phyloP scores from a whole-genome alignment of 2,329 filamentous ascomycete species.

The Penicillium sp. region DNA sequence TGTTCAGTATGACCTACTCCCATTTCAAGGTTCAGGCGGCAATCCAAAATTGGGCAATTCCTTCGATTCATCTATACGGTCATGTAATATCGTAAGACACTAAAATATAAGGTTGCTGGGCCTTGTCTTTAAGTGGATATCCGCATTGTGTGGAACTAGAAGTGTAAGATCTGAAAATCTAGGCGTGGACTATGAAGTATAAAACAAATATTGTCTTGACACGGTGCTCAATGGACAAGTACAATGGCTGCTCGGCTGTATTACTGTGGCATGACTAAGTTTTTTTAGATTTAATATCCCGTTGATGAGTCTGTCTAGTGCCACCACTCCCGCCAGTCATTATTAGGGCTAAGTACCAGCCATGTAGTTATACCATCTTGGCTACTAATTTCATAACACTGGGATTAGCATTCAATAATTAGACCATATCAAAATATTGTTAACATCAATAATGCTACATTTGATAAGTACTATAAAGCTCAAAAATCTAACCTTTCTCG shows the following conservation, averaged over 20 bases:
- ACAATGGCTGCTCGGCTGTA: background rate
- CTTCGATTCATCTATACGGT: constrained; percentile 8
- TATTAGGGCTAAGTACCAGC: background rate
- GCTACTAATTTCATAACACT: background rate
- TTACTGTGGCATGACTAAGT: background rate
- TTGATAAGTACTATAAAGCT: too few relatives aligned
- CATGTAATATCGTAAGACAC: background rate
- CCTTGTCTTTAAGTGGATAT: constrained; percentile 5
- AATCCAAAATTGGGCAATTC: constrained; percentile 33
- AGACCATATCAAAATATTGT: too few relatives aligned
- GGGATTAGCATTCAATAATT: too few relatives aligned
- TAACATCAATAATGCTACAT: background rate
- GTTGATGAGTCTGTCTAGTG: background rate
- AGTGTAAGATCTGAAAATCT: constrained; percentile 2
- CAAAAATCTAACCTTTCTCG: background rate
- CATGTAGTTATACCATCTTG: background rate
- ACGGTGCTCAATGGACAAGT: background rate
- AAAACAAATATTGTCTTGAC: background rate
- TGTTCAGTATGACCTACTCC: constrained; percentile 40
- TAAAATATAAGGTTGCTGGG: constrained; percentile 11
- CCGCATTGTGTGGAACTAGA: constrained; percentile 1
- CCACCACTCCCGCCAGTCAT: background rate
- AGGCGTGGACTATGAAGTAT: background rate
- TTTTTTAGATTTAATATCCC: background rate
- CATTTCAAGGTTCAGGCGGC: constrained; percentile 36